Percentiles rank a stretch among this genome's conserved stretches.
Conservation (phyloP, 495 filamentous ascomycete genomes). For the Chaetomidium leptoderma region DNA sequence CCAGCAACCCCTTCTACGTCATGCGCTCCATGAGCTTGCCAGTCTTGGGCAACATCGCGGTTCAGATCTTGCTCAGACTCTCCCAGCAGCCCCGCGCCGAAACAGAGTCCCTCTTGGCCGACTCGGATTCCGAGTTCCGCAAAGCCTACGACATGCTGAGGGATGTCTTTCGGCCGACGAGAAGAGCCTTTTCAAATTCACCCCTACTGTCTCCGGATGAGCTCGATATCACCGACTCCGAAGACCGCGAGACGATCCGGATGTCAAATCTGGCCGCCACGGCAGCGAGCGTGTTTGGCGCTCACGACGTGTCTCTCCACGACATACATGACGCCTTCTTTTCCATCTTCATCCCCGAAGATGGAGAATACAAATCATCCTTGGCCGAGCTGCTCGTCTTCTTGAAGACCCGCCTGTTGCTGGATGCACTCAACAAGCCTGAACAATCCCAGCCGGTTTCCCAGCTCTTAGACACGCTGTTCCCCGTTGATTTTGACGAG, state of each 20-base stretch:
- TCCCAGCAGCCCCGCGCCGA: slow-evolving; percentile 50
- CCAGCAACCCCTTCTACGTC: slow-evolving; percentile 30
- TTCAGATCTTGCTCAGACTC: slow-evolving; percentile 43
- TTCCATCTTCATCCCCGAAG: slow-evolving; percentile 75
- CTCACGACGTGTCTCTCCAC: slow-evolving; percentile 74
- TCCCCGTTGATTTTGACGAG: slow-evolving; percentile 65
- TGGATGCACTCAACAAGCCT: slow-evolving; percentile 59
- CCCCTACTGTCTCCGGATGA: slow-evolving; percentile 68
- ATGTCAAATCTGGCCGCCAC: slow-evolving; percentile 86
- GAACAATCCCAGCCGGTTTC: slow-evolving; percentile 56
- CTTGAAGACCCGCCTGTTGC: slow-evolving; percentile 81
- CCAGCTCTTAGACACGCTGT: slow-evolving; percentile 67
- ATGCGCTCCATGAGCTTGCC: slow-evolving; percentile 40
- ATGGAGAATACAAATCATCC: slow-evolving; percentile 46
- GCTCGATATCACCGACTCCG: slow-evolving; percentile 62
- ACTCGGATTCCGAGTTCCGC: slow-evolving; percentile 68
- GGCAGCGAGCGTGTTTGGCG: slow-evolving; percentile 76
- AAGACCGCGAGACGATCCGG: slow-evolving; percentile 70
- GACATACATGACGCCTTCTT: slow-evolving; percentile 83
- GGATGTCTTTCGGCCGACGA: slow-evolving; percentile 74
- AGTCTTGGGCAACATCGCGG: slow-evolving; percentile 41
- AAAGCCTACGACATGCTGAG: slow-evolving; percentile 78
- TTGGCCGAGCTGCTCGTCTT: slow-evolving; percentile 73
- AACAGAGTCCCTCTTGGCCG: slow-evolving; percentile 67
- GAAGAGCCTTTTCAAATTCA: slow-evolving; percentile 68